Conservation (phyloP, 176 grass and related monocot genomes). For the Urochloa ruziziensis region DNA sequence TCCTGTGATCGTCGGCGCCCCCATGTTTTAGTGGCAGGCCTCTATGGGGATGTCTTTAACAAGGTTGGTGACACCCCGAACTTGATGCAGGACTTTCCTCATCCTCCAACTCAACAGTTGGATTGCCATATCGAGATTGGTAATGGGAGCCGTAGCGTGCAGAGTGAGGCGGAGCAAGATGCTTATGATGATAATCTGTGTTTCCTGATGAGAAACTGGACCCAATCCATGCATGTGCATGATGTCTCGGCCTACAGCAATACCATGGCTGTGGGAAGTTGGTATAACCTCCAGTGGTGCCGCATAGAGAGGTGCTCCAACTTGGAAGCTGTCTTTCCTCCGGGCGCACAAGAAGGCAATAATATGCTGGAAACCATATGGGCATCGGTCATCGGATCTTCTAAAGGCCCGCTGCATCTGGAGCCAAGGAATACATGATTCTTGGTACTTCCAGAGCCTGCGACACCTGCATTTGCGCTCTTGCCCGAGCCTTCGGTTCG, state of each 20-base stretch:
- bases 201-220: no score
- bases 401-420: not conserved
- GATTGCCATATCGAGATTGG: conserved; percentile 14
- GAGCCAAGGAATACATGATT: not conserved
- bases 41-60: not conserved
- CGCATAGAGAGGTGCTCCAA: not conserved
- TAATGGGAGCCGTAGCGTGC: not conserved
- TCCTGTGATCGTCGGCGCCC: no score
- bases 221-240: no score
- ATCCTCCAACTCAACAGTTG: not conserved
- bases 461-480: no score
- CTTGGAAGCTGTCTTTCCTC: not conserved
- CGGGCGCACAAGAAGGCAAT: accelerated
- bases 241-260: no score
- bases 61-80: not conserved
- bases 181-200: no score
- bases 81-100: not conserved
- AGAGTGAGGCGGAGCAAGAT: not conserved
- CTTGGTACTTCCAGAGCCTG: no score
- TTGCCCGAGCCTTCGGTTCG: no score
- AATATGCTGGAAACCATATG: accelerated
- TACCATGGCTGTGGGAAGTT: no score
- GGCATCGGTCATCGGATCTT: conserved; percentile 5
- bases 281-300: no score
- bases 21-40: no score